phyloP scores from a whole-genome alignment of 345 rosid species.

The Citrus australasica region DNA sequence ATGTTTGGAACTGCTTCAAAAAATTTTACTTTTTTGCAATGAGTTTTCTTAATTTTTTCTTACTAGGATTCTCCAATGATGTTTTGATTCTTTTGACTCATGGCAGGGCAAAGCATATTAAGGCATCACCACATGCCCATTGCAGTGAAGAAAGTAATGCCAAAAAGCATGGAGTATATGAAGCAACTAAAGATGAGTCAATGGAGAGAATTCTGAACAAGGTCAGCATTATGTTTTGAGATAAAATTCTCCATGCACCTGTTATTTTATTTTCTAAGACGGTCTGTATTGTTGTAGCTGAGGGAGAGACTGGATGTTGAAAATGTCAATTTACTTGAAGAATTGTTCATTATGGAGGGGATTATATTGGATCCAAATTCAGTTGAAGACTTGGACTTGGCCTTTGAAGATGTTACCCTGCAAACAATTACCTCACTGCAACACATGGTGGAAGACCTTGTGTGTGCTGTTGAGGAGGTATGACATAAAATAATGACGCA shows the following conservation, averaged over 20 bases:
- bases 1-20: not conserved
- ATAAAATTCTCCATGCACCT: not conserved
- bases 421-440: conserved; percentile 46
- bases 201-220: conserved; percentile 44
- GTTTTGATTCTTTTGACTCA: not conserved
- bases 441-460: conserved; percentile 51
- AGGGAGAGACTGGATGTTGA: conserved; percentile 54
- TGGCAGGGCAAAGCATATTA: conserved; percentile 85
- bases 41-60: too few relatives aligned
- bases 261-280: conserved; percentile 12
- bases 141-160: conserved; percentile 36
- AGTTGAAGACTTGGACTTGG: conserved; percentile 41
- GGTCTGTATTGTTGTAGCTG: conserved; percentile 35
- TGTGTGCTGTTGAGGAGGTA: conserved; percentile 46
- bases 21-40: too few relatives aligned
- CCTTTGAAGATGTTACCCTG: conserved; percentile 36
- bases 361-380: conserved; percentile 38
- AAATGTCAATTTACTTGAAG: conserved; percentile 66
- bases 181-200: conserved; percentile 40
- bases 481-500: conserved; percentile 4
- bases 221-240: conserved; percentile 34
- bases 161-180: conserved; percentile 28
- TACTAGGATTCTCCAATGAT: not conserved
- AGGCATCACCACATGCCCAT: conserved; percentile 47
- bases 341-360: conserved; percentile 54